Conservation (phyloP, 1,284 basidiomycete species). For the Moesziomyces antarcticus region DNA sequence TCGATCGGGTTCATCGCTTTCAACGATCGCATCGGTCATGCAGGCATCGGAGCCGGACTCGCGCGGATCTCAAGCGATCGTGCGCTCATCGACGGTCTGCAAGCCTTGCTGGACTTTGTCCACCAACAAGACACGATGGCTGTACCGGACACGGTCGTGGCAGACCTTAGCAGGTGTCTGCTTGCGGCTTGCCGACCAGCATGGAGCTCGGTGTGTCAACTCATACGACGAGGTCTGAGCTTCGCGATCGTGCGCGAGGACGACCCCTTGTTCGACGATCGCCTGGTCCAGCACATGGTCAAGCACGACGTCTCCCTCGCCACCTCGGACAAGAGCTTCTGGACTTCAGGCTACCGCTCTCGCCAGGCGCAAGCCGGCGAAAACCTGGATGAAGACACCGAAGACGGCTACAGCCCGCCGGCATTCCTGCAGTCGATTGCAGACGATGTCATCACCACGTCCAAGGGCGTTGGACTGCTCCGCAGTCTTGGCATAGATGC, state of each 20-base stretch:
- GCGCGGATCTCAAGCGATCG: conserved; percentile 24
- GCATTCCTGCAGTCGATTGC: conserved; percentile 38
- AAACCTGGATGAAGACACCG: conserved; percentile 2
- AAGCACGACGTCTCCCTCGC: conserved; percentile 21
- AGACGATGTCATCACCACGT: conserved; percentile 31
- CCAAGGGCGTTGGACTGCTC: conserved; percentile 46
- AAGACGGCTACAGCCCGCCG: conserved; percentile 26
- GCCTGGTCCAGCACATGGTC: conserved; percentile 32
- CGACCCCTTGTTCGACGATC: conserved; percentile 35
- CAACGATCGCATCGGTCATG: neutral
- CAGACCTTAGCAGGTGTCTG: conserved; percentile 39
- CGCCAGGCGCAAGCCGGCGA: neutral
- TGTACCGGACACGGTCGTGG: conserved; percentile 8
- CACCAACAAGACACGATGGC: conserved; percentile 21
- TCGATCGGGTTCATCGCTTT: conserved; percentile 19
- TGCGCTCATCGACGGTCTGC: conserved; percentile 40
- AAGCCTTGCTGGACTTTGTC: conserved; percentile 38
- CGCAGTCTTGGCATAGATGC: conserved; percentile 47
- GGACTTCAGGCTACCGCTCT: conserved; percentile 25
- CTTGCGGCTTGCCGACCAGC: conserved; percentile 34
- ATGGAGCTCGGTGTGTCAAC: conserved; percentile 30
- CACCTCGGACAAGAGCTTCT: conserved; percentile 34
- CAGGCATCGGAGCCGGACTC: neutral
- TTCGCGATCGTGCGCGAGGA: conserved; percentile 32
- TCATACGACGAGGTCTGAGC: conserved; percentile 35